Percentiles rank a stretch among this genome's conserved stretches.
These are phyloP conservation scores for Monosporascus cannonballus DNA, from an alignment of 2,329 filamentous ascomycete species.

Conservation along the genomic window DNA sequence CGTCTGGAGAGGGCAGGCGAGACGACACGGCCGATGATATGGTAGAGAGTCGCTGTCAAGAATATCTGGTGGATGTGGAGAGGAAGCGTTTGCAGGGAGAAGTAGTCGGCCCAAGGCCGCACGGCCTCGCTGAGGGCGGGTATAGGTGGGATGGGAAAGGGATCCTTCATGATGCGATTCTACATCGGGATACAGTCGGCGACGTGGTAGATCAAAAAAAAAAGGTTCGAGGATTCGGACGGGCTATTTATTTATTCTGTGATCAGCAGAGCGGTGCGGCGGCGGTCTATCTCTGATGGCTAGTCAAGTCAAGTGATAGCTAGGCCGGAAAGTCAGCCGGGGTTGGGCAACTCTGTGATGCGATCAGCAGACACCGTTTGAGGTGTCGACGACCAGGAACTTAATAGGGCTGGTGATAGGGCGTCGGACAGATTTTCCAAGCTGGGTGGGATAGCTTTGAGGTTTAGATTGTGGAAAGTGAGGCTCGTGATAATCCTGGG, in stretches of 20 bases:
- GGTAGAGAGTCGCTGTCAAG: conserved; percentile 61
- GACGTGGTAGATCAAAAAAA: too few species aligned
- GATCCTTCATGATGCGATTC: conserved; percentile 56
- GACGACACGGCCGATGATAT: conserved; percentile 57
- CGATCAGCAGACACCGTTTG: too few species aligned
- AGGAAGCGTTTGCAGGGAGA: conserved; percentile 60
- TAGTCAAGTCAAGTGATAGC: background rate
- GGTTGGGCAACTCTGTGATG: background rate
- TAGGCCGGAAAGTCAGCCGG: background rate
- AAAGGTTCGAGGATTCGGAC: too few species aligned
- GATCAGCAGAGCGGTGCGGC: too few species aligned
- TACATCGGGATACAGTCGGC: background rate
- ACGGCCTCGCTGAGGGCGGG: conserved; percentile 51
- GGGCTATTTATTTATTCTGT: too few species aligned
- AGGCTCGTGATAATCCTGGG: too few species aligned
- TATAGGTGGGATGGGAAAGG: conserved; percentile 58
- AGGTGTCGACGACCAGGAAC: too few species aligned
- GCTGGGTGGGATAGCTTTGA: too few species aligned
- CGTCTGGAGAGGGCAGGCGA: conserved; percentile 60
- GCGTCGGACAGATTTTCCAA: too few species aligned
- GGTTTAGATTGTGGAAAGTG: too few species aligned
- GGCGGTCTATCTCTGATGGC: too few species aligned
- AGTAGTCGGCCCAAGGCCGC: conserved; percentile 57
- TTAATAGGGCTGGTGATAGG: too few species aligned
- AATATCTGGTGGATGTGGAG: conserved; percentile 74